Conservation (phyloP, 2,329 filamentous ascomycete species). For the Aspergillus aculeatus region DNA sequence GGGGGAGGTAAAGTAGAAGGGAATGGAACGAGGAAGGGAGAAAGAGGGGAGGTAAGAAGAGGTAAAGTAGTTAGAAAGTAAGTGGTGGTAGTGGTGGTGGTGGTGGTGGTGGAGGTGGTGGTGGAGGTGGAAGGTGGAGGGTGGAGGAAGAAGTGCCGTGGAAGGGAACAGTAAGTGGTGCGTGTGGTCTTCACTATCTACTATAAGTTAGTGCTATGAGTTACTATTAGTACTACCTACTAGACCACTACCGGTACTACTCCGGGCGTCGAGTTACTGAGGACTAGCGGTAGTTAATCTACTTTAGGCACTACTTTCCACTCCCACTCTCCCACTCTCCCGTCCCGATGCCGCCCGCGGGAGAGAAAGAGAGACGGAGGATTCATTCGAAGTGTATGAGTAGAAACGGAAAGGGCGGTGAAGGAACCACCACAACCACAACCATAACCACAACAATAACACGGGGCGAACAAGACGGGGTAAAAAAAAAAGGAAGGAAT, state of each 20-base stretch:
- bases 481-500: slow-evolving; percentile 3
- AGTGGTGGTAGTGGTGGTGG: background rate
- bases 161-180: background rate
- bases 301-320: background rate
- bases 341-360: background rate
- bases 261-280: too few species aligned
- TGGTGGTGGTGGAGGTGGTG: too few species aligned
- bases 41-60: slow-evolving; percentile 11
- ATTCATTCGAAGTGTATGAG: background rate
- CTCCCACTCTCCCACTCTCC: too few species aligned
- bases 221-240: too few species aligned
- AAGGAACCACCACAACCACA: slow-evolving; percentile 1
- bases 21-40: slow-evolving; percentile 20
- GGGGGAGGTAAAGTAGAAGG: slow-evolving; percentile 14
- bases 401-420: slow-evolving; percentile 11
- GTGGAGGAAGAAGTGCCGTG: background rate
- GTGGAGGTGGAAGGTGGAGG: slow-evolving; percentile 10
- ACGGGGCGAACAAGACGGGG: too few species aligned
- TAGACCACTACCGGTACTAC: too few species aligned
- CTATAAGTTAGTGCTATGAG: too few species aligned
- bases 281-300: background rate
- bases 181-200: background rate
- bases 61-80: slow-evolving; percentile 8
- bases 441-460: too few species aligned
- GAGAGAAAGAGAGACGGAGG: slow-evolving; percentile 15